Evolutionary conservation across 2,329 filamentous ascomycete species (phyloP).

Genomic region (Ceratocystis harringtonii): DNA sequence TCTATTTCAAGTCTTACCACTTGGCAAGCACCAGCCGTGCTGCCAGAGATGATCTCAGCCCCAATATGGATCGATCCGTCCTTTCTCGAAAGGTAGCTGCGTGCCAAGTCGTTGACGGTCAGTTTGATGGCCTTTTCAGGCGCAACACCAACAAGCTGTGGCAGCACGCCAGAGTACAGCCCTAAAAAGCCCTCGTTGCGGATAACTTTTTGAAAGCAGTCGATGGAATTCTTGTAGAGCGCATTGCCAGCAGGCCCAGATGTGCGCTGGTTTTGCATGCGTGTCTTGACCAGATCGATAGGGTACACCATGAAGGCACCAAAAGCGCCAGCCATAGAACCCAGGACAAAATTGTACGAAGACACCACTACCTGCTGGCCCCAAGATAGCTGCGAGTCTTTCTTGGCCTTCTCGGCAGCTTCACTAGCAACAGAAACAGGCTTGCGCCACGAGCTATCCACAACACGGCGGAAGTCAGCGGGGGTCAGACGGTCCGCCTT

Average conservation of each 20-base stretch:
- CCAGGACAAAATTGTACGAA: constrained; percentile 77
- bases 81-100: constrained; percentile 58
- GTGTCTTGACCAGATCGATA: constrained; percentile 95
- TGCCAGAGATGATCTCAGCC: constrained; percentile 75
- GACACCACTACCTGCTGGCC: constrained; percentile 43
- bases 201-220: constrained; percentile 87
- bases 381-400: constrained; percentile 20
- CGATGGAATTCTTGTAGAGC: constrained; percentile 92
- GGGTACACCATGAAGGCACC: constrained; percentile 99
- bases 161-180: constrained; percentile 85
- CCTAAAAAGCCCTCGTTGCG: constrained; percentile 81
- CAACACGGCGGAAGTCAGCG: constrained; percentile 80
- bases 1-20: constrained; percentile 50
- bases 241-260: constrained; percentile 61
- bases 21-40: constrained; percentile 81
- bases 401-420: constrained; percentile 25
- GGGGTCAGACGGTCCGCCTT: constrained; percentile 58
- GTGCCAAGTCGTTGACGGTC: constrained; percentile 89
- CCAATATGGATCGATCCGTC: constrained; percentile 54
- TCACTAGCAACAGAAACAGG: constrained; percentile 32
- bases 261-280: constrained; percentile 91
- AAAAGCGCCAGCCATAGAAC: constrained; percentile 84
- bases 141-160: constrained; percentile 93
- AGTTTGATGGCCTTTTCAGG: constrained; percentile 99
- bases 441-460: constrained; percentile 77